These are phyloP conservation scores for Populus deltoides DNA, from an alignment of 345 rosid genomes.

Conservation along the genomic window DNA sequence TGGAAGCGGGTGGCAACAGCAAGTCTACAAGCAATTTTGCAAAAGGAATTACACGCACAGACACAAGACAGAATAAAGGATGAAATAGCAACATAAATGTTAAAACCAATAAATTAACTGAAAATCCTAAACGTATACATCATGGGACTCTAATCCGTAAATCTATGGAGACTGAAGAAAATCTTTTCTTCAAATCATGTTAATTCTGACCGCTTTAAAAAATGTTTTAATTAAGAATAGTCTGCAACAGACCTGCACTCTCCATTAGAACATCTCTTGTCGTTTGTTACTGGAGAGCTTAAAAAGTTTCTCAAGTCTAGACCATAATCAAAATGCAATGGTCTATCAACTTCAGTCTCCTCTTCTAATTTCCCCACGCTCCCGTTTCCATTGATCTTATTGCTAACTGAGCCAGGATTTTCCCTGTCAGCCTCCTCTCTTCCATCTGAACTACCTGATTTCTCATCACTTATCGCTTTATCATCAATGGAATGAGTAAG, in stretches of 20 bases:
- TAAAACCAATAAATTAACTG: too few species aligned
- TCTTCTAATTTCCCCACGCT: constrained; percentile 21
- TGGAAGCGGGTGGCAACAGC: constrained; percentile 82
- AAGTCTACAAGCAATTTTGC: constrained; percentile 44
- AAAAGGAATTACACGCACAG: not conserved
- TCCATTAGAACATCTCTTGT: constrained; percentile 32
- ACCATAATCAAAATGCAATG: constrained; percentile 40
- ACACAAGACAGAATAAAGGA: not conserved
- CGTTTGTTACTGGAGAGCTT: constrained; percentile 38
- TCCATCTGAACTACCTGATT: constrained; percentile 15
- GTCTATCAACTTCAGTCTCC: constrained; percentile 18
- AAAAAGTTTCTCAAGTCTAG: constrained; percentile 52
- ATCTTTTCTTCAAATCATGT: too few species aligned
- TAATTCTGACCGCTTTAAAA: too few species aligned
- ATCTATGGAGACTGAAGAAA: too few species aligned
- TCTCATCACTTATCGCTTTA: constrained; percentile 15
- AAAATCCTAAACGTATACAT: too few species aligned
- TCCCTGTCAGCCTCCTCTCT: constrained; percentile 25
- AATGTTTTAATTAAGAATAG: too few species aligned
- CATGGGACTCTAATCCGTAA: too few species aligned
- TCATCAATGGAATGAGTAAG: constrained; percentile 36
- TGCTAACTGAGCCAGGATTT: constrained; percentile 13
- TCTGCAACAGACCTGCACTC: constrained; percentile 36
- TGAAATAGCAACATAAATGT: not conserved
- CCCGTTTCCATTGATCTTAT: constrained; percentile 22